A percentile compares a stretch with the other conserved stretches of the same genome.
phyloP scores from a whole-genome alignment of 306 rosid genomes.

The Clitoria ternatea region DNA sequence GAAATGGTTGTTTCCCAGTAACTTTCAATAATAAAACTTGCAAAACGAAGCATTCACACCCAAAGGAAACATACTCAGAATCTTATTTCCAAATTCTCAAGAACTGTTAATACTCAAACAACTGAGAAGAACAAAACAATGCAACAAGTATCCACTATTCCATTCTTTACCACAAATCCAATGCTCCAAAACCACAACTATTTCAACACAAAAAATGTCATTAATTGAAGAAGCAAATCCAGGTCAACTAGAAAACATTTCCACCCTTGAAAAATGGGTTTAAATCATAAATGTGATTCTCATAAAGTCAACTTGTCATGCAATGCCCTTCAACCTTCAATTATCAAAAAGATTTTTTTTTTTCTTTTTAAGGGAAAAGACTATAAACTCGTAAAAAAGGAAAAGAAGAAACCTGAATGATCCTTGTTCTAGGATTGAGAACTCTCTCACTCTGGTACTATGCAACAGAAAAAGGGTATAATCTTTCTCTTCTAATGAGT shows the following conservation, averaged over 20 bases:
- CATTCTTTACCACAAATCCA: not conserved
- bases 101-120: not conserved
- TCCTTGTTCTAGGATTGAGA: conserved; percentile 35
- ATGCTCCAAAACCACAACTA: conserved; percentile 6
- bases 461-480: conserved; percentile 28
- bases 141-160: not conserved
- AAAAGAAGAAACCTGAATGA: conserved; percentile 40
- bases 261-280: conserved; percentile 33
- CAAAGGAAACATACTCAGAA: not conserved
- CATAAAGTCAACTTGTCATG: conserved; percentile 47
- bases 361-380: no score
- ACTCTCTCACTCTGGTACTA: conserved; percentile 16
- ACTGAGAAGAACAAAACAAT: conserved; percentile 12
- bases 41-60: not conserved
- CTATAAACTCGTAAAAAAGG: conserved; percentile 8
- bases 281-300: conserved; percentile 41
- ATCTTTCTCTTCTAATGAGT: conserved; percentile 20
- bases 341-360: not conserved
- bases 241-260: conserved; percentile 25
- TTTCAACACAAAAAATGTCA: conserved; percentile 12
- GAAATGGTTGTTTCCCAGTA: not conserved
- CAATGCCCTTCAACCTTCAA: conserved; percentile 19
- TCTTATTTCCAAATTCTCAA: not conserved
- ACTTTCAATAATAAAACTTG: not conserved
- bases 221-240: conserved; percentile 24